phyloP scores from a whole-genome alignment of 1,284 basidiomycete genomes.

The Boletus putidus region DNA sequence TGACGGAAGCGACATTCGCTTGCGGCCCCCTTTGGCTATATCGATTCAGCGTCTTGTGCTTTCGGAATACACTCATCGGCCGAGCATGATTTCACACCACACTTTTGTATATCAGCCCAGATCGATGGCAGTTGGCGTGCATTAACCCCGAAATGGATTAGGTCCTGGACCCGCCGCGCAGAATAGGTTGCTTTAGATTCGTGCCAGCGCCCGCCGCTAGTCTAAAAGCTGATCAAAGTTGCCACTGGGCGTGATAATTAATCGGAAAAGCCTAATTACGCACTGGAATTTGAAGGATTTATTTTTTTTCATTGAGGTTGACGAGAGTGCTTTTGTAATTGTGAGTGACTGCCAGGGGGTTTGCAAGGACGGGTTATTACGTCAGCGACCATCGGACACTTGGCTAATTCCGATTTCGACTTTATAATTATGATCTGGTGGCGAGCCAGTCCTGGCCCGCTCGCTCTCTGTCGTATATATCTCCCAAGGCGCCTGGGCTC shows the following conservation, averaged over 20 bases:
- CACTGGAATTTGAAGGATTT: not conserved
- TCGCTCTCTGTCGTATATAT: constrained; percentile 11
- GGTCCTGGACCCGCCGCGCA: constrained; percentile 7
- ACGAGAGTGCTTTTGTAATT: not conserved
- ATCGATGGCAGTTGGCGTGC: not conserved
- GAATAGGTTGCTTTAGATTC: not conserved
- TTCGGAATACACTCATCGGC: not conserved
- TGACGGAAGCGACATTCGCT: constrained; percentile 13
- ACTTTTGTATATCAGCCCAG: not conserved
- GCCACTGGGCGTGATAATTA: constrained; percentile 2
- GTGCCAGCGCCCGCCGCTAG: not conserved
- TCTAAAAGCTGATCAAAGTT: no score
- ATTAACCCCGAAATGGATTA: not conserved
- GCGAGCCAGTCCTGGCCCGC: constrained; percentile 25
- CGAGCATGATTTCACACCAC: not conserved
- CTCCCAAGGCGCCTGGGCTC: constrained; percentile 9
- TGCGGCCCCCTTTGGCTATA: constrained; percentile 8
- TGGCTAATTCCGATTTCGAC: constrained; percentile 10
- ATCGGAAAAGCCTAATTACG: constrained; percentile 15
- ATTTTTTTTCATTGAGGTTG: constrained; percentile 1
- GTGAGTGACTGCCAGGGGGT: not conserved
- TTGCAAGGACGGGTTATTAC: constrained; percentile 23
- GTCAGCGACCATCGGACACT: constrained; percentile 20
- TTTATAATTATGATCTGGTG: constrained; percentile 25
- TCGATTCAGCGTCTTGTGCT: not conserved